phyloP scores from a whole-genome alignment of 805 yeast species.

The Nematodospora valgi region DNA sequence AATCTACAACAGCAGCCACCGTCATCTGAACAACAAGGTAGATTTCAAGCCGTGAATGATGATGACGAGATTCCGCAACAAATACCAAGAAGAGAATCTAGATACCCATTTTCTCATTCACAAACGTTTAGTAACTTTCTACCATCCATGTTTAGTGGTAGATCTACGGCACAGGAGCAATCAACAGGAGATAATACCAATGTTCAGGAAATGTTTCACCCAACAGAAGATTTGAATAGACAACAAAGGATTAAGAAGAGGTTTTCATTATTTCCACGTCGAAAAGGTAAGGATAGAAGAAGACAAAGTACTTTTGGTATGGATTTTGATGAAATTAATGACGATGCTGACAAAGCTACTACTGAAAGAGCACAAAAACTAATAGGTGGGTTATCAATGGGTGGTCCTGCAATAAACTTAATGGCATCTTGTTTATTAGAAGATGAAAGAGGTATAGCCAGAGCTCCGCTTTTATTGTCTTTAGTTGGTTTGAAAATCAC shows the following conservation, averaged over 20 bases:
- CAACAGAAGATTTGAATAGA: slow-evolving; percentile 14
- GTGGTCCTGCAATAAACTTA: slow-evolving; percentile 70
- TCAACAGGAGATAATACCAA: background rate
- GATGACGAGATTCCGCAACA: background rate
- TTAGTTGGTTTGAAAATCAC: slow-evolving; percentile 65
- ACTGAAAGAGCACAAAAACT: slow-evolving; percentile 35
- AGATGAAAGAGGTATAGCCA: slow-evolving; percentile 71
- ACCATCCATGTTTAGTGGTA: slow-evolving; percentile 11
- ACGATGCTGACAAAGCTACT: slow-evolving; percentile 21
- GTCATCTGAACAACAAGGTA: too few relatives aligned
- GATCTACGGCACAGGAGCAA: slow-evolving; percentile 8
- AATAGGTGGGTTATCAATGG: slow-evolving; percentile 50
- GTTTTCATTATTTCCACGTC: slow-evolving; percentile 18
- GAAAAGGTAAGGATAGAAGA: slow-evolving; percentile 23
- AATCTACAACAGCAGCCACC: slow-evolving; percentile 1
- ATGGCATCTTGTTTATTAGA: slow-evolving; percentile 70
- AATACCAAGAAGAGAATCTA: background rate
- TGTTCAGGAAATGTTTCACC: slow-evolving; percentile 4
- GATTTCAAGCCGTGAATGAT: background rate
- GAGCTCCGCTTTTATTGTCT: slow-evolving; percentile 80
- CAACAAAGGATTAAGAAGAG: slow-evolving; percentile 18
- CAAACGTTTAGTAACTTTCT: slow-evolving; percentile 15
- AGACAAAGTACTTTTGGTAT: slow-evolving; percentile 18
- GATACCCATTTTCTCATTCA: slow-evolving; percentile 6
- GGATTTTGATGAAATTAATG: slow-evolving; percentile 11